These are phyloP conservation scores for Rhizophora apiculata DNA, from an alignment of 345 rosid species.

Conservation along the genomic window DNA sequence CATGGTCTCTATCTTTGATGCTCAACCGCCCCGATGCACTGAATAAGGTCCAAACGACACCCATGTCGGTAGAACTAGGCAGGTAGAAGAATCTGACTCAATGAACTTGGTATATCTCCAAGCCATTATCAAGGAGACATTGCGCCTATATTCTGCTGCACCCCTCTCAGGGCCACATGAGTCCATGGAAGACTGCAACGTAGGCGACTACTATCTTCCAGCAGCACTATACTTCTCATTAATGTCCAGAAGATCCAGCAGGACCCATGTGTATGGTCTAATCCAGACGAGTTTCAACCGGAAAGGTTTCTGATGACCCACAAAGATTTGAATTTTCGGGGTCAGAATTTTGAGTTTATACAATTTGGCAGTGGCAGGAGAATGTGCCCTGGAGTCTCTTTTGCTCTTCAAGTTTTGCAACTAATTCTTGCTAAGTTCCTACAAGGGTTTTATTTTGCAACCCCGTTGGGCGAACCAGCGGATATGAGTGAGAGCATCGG, in stretches of 20 bases:
- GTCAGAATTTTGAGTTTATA: neutral
- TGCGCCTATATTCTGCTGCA: constrained; percentile 3
- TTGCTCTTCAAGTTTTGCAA: constrained; percentile 13
- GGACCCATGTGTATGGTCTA: neutral
- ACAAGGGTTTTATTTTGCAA: constrained; percentile 1
- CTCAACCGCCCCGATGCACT: neutral
- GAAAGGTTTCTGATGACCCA: neutral
- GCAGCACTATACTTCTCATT: neutral
- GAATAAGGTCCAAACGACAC: constrained; percentile 11
- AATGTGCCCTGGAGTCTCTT: constrained; percentile 6
- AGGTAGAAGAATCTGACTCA: constrained; percentile 9
- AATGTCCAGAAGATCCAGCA: constrained; percentile 13
- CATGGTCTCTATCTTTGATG: constrained; percentile 6
- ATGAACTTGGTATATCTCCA: constrained; percentile 9
- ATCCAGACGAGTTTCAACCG: neutral
- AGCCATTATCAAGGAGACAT: constrained; percentile 8
- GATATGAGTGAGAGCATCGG: constrained; percentile 9
- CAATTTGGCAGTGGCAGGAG: constrained; percentile 10
- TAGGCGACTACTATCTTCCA: constrained; percentile 10
- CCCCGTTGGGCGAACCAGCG: neutral
- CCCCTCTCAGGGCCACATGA: neutral
- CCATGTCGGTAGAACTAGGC: neutral
- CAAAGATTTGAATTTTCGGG: neutral
- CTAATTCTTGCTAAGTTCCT: constrained; percentile 1
- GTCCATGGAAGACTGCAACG: constrained; percentile 6